Evolutionary conservation across 768 basidiomycete genomes (phyloP).

Genomic region (Filobasidium wieringae): DNA sequence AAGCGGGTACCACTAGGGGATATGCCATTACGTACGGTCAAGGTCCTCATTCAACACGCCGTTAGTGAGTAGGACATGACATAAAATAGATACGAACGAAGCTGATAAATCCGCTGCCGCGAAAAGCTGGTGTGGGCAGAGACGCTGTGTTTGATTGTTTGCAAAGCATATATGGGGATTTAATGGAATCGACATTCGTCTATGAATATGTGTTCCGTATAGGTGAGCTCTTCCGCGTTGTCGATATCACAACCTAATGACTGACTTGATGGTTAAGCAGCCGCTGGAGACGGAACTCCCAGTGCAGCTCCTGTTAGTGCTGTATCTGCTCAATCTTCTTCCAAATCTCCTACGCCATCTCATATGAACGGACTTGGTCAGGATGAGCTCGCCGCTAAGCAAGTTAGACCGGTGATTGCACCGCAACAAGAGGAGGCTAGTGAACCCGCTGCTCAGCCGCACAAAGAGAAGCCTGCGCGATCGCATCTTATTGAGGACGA

Average conservation of each 20-base stretch:
- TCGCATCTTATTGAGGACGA: conserved; percentile 46
- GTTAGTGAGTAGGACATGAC: conserved; percentile 66
- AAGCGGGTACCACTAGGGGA: conserved; percentile 91
- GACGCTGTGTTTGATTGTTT: not conserved
- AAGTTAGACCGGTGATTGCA: too few species aligned
- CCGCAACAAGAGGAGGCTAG: too few species aligned
- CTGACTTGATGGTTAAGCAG: too few species aligned
- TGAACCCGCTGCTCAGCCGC: too few species aligned
- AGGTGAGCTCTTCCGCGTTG: not conserved
- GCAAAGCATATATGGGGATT: not conserved
- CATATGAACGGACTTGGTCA: too few species aligned
- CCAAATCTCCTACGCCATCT: too few species aligned
- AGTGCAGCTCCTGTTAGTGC: too few species aligned
- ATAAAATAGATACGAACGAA: not conserved
- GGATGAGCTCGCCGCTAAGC: too few species aligned
- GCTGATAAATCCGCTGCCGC: not conserved
- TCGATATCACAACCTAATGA: too few species aligned
- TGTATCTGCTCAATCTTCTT: too few species aligned
- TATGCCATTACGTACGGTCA: conserved; percentile 94
- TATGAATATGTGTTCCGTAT: not conserved
- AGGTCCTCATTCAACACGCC: conserved; percentile 94
- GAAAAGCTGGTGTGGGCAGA: not conserved
- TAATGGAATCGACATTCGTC: conserved; percentile 5
- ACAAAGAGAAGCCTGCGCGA: too few species aligned
- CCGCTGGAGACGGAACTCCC: too few species aligned